Base-by-base conservation (phyloP, 352 stramenopile genomes). In the Phytophthora citrophthora region DNA sequence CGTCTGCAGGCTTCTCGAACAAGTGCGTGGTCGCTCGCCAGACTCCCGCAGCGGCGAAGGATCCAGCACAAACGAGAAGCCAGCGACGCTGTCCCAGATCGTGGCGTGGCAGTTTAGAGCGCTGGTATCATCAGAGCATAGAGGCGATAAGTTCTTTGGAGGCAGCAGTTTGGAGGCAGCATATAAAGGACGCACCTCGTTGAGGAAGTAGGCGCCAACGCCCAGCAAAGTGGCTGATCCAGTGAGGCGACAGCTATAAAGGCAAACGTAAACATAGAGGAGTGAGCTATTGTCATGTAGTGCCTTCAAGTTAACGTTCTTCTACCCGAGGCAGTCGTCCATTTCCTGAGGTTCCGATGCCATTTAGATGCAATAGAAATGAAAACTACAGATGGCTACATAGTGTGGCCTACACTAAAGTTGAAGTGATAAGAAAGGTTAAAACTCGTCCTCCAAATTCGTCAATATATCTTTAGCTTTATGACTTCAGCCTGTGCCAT, bases 51-150 rank as follows among this genome's bases (percentile, higher is more conserved):
- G 57, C 63, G 0, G 75, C 76, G 56, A 89, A 89, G 10, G 69
- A 64, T 10, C 78, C 74, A 2, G 70, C 78, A 44, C 79, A 91
- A 7, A 59, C 62, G 12, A 89, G 61, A 53, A 91, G 60, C 82
- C 82, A 91, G 3, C 76, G 79, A 1, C 80, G 79, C 55, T 91
- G 76, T 55, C 68, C 69, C 1, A 80, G 27, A 34, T 91, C 72
- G 8, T 67, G 67, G 1, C 44, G 56, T 8, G 73, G 64, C 32
- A 88, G 24, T 55, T 89, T 87, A 29, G 49, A 70, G 36, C 74
- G 69, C 79, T 88, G 39, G 1, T 10, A 43, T 0, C 27, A 7
- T 11, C 13, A 20, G 27, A 24, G 45, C 11, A 54, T 15, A 29
- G 6, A 43, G 9, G n/a, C 46, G 23, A 27, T 54, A 27, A 55